These are phyloP conservation scores for Rosa persica DNA, from an alignment of 306 rosid species.

Conservation along the genomic window DNA sequence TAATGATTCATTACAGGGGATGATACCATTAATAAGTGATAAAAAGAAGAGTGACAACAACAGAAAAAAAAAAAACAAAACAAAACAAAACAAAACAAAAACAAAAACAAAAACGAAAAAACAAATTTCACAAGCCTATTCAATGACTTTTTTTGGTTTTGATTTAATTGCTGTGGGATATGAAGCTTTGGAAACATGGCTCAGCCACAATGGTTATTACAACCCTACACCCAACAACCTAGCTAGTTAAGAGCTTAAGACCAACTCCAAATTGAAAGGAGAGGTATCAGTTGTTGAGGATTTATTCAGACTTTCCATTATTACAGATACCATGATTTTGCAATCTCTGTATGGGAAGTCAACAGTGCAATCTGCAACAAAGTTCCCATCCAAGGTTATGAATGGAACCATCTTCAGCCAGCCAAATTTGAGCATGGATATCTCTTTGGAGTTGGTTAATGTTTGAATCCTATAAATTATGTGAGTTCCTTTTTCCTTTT, in stretches of 20 bases:
- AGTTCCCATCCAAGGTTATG: neutral
- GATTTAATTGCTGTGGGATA: neutral
- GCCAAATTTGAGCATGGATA: slow-evolving; percentile 5
- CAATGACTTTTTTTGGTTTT: neutral
- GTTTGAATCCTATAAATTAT: too few relatives aligned
- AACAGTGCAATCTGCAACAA: neutral
- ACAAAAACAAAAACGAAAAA: too few relatives aligned
- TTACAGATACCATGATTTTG: neutral
- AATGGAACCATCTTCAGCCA: slow-evolving; percentile 11
- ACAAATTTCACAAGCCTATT: neutral
- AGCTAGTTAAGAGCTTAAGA: neutral
- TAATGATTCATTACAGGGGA: neutral
- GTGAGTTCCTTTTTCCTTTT: too few relatives aligned
- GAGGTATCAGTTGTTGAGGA: neutral
- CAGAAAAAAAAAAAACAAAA: neutral
- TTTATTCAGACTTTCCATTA: neutral
- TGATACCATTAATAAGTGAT: neutral
- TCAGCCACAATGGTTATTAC: neutral
- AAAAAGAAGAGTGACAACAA: neutral
- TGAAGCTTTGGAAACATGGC: neutral
- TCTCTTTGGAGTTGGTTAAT: neutral
- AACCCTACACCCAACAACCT: neutral
- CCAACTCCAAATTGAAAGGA: neutral
- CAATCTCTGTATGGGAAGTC: neutral
- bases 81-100: too few relatives aligned